Conservation (phyloP, 2,329 filamentous ascomycete genomes). For the Aspergillus ibericus region DNA sequence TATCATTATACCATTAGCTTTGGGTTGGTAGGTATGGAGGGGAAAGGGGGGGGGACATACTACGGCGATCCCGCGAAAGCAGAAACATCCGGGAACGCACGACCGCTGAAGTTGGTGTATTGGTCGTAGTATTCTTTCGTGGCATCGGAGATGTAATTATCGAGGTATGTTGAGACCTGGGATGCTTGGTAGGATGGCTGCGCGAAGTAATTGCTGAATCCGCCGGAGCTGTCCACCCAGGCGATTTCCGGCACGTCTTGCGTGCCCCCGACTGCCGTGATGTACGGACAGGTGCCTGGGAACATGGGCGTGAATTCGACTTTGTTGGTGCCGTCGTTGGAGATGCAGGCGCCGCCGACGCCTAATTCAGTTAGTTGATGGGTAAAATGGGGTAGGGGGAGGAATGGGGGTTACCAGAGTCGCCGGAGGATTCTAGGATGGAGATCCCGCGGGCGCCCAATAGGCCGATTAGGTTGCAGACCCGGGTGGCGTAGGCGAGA, state of each 20-base stretch:
- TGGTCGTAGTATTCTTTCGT: conserved; percentile 41
- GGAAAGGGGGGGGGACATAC: conserved; percentile 43
- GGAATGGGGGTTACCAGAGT: conserved; percentile 35
- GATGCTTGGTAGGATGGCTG: conserved; percentile 50
- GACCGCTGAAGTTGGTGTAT: conserved; percentile 53
- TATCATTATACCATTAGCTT: too few species aligned
- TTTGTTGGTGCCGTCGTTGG: conserved; percentile 48
- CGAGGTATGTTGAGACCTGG: conserved; percentile 48
- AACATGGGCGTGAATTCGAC: conserved; percentile 62
- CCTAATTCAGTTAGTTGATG: neutral
- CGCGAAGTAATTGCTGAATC: conserved; percentile 55
- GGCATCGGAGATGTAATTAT: conserved; percentile 6
- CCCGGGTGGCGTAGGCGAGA: conserved; percentile 58
- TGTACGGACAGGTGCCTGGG: conserved; percentile 66
- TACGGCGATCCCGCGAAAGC: conserved; percentile 53
- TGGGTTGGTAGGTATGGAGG: too few species aligned
- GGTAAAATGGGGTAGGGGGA: neutral
- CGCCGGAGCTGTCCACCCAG: conserved; percentile 47
- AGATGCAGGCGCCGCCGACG: conserved; percentile 1
- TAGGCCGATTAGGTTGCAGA: conserved; percentile 65
- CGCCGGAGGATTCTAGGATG: conserved; percentile 63
- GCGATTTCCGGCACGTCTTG: conserved; percentile 51
- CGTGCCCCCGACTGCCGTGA: conserved; percentile 66
- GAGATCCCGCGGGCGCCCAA: conserved; percentile 68
- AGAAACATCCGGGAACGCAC: conserved; percentile 60